Evolutionary conservation across 768 basidiomycete species (phyloP).

Genomic region (Lactarius hatsudake): DNA sequence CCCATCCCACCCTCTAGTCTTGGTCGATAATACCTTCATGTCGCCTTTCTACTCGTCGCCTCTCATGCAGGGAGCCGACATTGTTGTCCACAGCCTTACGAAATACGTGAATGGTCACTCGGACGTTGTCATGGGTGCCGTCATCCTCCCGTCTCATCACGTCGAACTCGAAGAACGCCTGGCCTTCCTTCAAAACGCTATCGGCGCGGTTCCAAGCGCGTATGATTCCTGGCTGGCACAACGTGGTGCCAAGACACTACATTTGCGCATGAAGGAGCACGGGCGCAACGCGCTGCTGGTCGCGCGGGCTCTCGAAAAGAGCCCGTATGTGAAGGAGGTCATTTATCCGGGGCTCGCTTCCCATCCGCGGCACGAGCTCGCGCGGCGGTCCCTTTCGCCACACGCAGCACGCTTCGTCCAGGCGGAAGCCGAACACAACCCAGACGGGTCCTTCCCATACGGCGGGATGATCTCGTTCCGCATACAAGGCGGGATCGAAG

Average conservation of each 20-base stretch:
- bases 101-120: slow-evolving; percentile 96
- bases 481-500: slow-evolving; percentile 47
- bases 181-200: slow-evolving; percentile 87
- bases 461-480: slow-evolving; percentile 86
- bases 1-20: slow-evolving; percentile 66
- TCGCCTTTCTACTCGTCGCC: slow-evolving; percentile 91
- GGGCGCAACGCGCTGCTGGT: slow-evolving; percentile 79
- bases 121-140: slow-evolving; percentile 87
- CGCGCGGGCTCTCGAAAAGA: slow-evolving; percentile 56
- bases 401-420: slow-evolving; percentile 69
- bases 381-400: slow-evolving; percentile 58
- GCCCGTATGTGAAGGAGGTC: slow-evolving; percentile 68
- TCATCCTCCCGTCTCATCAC: slow-evolving; percentile 64
- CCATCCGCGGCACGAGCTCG: slow-evolving; percentile 64
- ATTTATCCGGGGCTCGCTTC: slow-evolving; percentile 80
- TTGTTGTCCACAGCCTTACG: slow-evolving; percentile 79
- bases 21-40: slow-evolving; percentile 94
- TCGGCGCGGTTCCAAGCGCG: slow-evolving; percentile 79
- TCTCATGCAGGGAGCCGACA: slow-evolving; percentile 77
- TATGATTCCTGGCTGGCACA: slow-evolving; percentile 90
- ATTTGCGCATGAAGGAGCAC: slow-evolving; percentile 83
- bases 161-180: slow-evolving; percentile 50
- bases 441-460: slow-evolving; percentile 69
- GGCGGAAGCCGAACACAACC: slow-evolving; percentile 31
- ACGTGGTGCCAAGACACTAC: slow-evolving; percentile 88